These are phyloP conservation scores for Austroboletus olivaceoglutinosus DNA, from an alignment of 1,284 basidiomycete genomes.

Conservation along the genomic window DNA sequence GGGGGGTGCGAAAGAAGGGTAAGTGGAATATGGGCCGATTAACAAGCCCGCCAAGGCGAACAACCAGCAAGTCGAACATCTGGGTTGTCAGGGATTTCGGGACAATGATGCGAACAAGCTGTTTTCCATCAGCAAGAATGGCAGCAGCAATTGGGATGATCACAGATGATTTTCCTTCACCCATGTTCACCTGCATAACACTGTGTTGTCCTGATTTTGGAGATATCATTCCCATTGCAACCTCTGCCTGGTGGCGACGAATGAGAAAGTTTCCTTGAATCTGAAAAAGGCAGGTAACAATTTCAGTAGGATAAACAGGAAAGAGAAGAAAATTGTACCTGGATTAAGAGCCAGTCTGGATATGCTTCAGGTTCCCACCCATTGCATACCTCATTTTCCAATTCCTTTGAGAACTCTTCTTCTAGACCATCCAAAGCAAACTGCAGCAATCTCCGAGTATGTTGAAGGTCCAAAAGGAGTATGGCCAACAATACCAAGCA, in stretches of 20 bases:
- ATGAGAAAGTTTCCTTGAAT: neutral
- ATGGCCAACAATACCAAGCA: too few relatives aligned
- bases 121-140: neutral
- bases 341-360: too few relatives aligned
- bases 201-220: neutral
- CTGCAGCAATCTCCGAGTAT: too few relatives aligned
- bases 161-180: neutral
- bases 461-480: too few relatives aligned
- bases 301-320: too few relatives aligned
- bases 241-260: neutral
- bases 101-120: neutral
- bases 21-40: neutral
- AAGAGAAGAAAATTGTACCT: too few relatives aligned
- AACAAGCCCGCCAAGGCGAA: neutral
- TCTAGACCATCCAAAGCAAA: too few relatives aligned
- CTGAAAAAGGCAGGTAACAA: too few relatives aligned
- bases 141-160: neutral
- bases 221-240: neutral
- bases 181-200: neutral
- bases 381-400: too few relatives aligned
- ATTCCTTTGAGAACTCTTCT: too few relatives aligned
- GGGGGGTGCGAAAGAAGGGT: neutral
- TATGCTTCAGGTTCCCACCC: too few relatives aligned
- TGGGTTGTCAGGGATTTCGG: neutral
- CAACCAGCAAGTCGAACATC: neutral